Evolutionary conservation across 352 stramenopile genomes (phyloP).

Genomic region (Phytophthora megakarya): DNA sequence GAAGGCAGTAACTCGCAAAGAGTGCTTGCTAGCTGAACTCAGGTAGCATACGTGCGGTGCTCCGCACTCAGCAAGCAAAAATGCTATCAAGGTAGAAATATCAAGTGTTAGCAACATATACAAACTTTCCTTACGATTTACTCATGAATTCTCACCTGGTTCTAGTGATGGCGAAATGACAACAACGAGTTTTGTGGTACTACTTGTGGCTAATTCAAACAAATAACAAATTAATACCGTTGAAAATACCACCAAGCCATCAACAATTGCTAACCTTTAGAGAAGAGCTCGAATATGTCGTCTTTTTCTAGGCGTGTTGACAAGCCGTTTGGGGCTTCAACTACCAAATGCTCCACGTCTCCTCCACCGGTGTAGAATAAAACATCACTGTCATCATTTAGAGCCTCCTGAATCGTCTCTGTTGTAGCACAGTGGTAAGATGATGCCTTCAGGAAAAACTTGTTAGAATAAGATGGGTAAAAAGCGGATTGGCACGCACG

Average conservation of each 20-base stretch:
- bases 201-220: conserved; percentile 23
- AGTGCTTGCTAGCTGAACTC: conserved; percentile 47
- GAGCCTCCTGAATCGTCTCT: conserved; percentile 35
- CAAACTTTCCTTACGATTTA: neutral
- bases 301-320: conserved; percentile 34
- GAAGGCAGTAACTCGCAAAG: conserved; percentile 47
- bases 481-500: conserved; percentile 21
- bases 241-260: neutral
- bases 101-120: neutral
- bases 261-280: conserved; percentile 23
- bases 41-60: conserved; percentile 61
- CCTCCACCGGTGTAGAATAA: conserved; percentile 53
- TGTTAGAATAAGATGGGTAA: conserved; percentile 1
- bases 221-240: neutral
- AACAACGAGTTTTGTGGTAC: conserved; percentile 38
- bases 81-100: conserved; percentile 31
- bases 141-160: conserved; percentile 32
- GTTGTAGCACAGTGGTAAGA: conserved; percentile 42
- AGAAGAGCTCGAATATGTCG: conserved; percentile 37
- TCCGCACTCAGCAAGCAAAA: conserved; percentile 54
- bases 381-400: conserved; percentile 39
- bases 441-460: conserved; percentile 26
- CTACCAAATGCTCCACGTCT: conserved; percentile 37
- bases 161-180: conserved; percentile 37
- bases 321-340: conserved; percentile 44